phyloP scores from a whole-genome alignment of 2,329 filamentous ascomycete species.

The Fusarium newnesense region DNA sequence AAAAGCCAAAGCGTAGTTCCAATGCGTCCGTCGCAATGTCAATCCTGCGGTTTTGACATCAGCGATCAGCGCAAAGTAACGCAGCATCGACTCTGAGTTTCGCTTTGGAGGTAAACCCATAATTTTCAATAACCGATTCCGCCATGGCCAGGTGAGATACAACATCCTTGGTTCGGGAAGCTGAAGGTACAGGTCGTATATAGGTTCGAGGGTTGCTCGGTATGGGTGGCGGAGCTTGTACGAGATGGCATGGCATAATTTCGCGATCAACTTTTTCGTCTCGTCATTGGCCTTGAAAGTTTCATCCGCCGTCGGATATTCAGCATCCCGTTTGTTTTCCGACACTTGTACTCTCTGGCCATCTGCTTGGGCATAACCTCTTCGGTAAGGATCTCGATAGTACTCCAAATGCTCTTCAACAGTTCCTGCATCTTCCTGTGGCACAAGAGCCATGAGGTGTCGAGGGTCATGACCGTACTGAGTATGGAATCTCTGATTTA shows the following conservation, averaged over 20 bases:
- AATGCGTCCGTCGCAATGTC: conserved; percentile 74
- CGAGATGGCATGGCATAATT: conserved; percentile 55
- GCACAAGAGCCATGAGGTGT: conserved; percentile 64
- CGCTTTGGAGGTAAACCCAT: conserved; percentile 72
- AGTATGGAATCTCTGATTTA: conserved; percentile 19
- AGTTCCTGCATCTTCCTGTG: conserved; percentile 57
- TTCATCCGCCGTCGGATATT: conserved; percentile 57
- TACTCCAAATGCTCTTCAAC: conserved; percentile 65
- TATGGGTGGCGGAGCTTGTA: conserved; percentile 55
- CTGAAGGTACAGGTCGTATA: conserved; percentile 61
- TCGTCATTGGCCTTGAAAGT: conserved; percentile 50
- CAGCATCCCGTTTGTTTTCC: conserved; percentile 59
- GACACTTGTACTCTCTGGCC: conserved; percentile 62
- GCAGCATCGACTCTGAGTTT: conserved; percentile 73
- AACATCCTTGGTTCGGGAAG: conserved; percentile 65
- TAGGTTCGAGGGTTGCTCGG: conserved; percentile 53
- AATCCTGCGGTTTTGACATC: conserved; percentile 83
- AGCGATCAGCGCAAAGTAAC: conserved; percentile 84
- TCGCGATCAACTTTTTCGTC: conserved; percentile 49
- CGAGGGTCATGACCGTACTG: conserved; percentile 45
- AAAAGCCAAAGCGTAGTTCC: conserved; percentile 86
- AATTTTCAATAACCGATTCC: conserved; percentile 73
- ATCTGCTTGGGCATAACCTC: conserved; percentile 63
- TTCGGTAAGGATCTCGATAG: conserved; percentile 63
- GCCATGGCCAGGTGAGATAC: conserved; percentile 60